Evolutionary conservation across 306 rosid genomes (phyloP).

Genomic region (Vigna trinervia): DNA sequence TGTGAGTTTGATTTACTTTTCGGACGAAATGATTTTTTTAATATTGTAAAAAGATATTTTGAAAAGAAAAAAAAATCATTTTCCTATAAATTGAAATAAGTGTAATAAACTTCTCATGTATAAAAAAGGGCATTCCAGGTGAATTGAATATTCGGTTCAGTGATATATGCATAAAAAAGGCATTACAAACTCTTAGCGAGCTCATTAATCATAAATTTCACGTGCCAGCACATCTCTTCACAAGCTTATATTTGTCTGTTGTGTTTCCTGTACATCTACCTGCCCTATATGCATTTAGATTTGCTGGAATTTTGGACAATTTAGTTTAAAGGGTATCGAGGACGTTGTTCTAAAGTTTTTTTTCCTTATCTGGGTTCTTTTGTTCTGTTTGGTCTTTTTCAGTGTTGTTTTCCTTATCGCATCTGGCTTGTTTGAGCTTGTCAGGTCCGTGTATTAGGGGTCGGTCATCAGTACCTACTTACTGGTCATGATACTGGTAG

Average conservation of each 20-base stretch:
- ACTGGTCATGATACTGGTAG: too few species aligned
- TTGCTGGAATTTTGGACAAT: too few species aligned
- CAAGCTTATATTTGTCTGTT: neutral
- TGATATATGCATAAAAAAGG: neutral
- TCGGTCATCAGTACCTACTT: too few species aligned
- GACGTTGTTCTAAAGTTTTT: neutral
- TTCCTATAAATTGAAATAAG: neutral
- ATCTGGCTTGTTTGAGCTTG: slow-evolving; percentile 16
- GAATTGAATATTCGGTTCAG: neutral
- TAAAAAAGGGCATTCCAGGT: neutral
- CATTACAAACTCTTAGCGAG: neutral
- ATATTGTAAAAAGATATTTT: neutral
- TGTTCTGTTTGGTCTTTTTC: neutral
- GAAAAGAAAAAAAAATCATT: neutral
- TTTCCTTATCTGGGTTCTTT: neutral
- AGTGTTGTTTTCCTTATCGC: neutral
- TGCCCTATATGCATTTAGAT: too few species aligned
- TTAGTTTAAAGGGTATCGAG: neutral
- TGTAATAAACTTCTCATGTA: too few species aligned
- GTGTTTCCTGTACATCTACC: neutral
- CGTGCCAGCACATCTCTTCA: neutral
- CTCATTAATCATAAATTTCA: neutral
- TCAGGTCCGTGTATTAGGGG: neutral
- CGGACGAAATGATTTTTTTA: neutral
- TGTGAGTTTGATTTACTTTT: neutral